phyloP scores from a whole-genome alignment of 176 grass and related monocot species.

The Eleusine coracana region DNA sequence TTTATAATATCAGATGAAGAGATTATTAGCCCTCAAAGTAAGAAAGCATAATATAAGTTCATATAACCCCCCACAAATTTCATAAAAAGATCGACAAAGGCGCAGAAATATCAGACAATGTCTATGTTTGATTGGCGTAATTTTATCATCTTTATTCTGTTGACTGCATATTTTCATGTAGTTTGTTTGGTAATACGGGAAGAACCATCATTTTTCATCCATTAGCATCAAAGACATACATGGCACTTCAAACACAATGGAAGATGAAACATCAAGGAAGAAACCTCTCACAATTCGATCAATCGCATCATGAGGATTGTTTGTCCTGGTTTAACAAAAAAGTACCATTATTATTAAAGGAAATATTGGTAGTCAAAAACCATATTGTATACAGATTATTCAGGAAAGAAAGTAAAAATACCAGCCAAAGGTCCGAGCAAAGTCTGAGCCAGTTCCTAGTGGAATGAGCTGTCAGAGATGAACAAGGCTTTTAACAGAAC shows the following conservation, averaged over 20 bases:
- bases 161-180: background rate
- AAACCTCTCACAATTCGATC: conserved; percentile 89
- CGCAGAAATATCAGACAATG: background rate
- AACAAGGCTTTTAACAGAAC: conserved; percentile 31
- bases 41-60: conserved; percentile 12
- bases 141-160: conserved; percentile 12
- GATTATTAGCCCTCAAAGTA: background rate
- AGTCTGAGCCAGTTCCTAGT: conserved; percentile 97
- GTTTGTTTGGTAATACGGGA: conserved; percentile 1
- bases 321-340: conserved; percentile 66
- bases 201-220: background rate
- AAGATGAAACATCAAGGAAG: conserved; percentile 28
- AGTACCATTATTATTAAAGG: conserved; percentile 19
- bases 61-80: background rate
- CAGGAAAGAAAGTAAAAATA: conserved; percentile 45
- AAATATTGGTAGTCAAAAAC: conserved; percentile 15
- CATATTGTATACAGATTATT: conserved; percentile 6
- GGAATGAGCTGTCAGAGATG: conserved; percentile 78
- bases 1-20: conserved; percentile 33
- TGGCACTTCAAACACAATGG: background rate
- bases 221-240: background rate
- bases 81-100: background rate
- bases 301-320: conserved; percentile 84
- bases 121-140: background rate
- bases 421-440: conserved; percentile 92